These are phyloP conservation scores for Pyrrhoderma lamaoense DNA, from an alignment of 1,284 basidiomycete genomes.

Conservation along the genomic window DNA sequence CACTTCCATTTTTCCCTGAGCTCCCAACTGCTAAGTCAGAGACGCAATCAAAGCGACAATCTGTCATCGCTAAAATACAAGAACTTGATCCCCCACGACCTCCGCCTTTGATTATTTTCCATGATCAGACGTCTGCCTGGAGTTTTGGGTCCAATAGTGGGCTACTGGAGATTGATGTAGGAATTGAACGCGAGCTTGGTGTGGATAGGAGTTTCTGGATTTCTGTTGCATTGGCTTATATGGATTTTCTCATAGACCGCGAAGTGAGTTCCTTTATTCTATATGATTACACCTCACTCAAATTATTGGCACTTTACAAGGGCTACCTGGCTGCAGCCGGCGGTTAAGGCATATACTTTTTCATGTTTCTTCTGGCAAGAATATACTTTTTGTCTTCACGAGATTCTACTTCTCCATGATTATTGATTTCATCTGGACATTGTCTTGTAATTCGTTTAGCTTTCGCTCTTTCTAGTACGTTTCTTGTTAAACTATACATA, in stretches of 20 bases:
- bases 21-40: not conserved
- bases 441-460: no score
- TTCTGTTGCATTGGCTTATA: slow-evolving; percentile 61
- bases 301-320: not conserved
- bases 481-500: no score
- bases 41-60: slow-evolving; percentile 7
- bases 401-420: no score
- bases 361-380: not conserved
- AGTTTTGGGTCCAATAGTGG: slow-evolving; percentile 53
- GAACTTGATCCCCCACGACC: slow-evolving; percentile 23
- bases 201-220: slow-evolving; percentile 73
- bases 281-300: no score
- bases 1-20: slow-evolving; percentile 27
- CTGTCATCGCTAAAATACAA: not conserved
- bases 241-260: slow-evolving; percentile 67
- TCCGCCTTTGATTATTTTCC: slow-evolving; percentile 51
- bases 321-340: slow-evolving; percentile 10
- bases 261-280: slow-evolving; percentile 38
- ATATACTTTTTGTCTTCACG: no score
- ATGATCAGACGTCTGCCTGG: slow-evolving; percentile 61
- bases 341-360: not conserved
- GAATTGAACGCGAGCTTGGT: slow-evolving; percentile 51
- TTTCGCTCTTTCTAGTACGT: no score
- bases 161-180: slow-evolving; percentile 52
- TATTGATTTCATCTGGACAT: no score